Evolutionary conservation across 345 rosid species (phyloP).

Genomic region (Firmiana major): DNA sequence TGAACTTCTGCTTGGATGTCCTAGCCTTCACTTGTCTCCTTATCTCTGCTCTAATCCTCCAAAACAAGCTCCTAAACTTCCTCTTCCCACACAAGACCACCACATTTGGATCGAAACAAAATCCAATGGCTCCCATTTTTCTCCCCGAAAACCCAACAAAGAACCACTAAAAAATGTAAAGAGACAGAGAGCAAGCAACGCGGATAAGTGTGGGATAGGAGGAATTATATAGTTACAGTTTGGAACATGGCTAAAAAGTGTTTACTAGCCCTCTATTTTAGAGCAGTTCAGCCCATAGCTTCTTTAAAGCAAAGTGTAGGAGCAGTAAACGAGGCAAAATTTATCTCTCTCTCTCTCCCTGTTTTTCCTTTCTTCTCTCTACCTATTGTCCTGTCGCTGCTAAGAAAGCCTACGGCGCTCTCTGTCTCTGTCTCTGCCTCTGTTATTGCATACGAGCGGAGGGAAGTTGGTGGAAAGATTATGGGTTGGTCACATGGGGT

Average conservation of each 20-base stretch:
- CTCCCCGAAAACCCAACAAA: neutral
- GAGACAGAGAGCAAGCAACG: neutral
- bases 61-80: slow-evolving; percentile 52
- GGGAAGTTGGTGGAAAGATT: neutral
- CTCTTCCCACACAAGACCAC: slow-evolving; percentile 40
- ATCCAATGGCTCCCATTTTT: slow-evolving; percentile 22
- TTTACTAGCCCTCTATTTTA: slow-evolving; percentile 1
- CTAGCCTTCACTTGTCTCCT: slow-evolving; percentile 41
- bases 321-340: slow-evolving; percentile 21
- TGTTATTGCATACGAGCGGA: neutral
- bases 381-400: slow-evolving; percentile 12
- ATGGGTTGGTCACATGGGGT: slow-evolving; percentile 10
- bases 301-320: slow-evolving; percentile 3
- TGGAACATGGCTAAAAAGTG: slow-evolving; percentile 15
- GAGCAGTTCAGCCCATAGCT: slow-evolving; percentile 8
- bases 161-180: too few relatives aligned
- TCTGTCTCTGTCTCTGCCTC: neutral
- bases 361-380: neutral
- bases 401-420: slow-evolving; percentile 16
- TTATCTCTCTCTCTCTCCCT: neutral
- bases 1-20: slow-evolving; percentile 34
- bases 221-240: slow-evolving; percentile 1
- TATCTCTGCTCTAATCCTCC: slow-evolving; percentile 55
- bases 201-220: neutral
- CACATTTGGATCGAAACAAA: slow-evolving; percentile 33